Base-by-base conservation (phyloP, 768 basidiomycete genomes). In the Collybia mongolica region DNA sequence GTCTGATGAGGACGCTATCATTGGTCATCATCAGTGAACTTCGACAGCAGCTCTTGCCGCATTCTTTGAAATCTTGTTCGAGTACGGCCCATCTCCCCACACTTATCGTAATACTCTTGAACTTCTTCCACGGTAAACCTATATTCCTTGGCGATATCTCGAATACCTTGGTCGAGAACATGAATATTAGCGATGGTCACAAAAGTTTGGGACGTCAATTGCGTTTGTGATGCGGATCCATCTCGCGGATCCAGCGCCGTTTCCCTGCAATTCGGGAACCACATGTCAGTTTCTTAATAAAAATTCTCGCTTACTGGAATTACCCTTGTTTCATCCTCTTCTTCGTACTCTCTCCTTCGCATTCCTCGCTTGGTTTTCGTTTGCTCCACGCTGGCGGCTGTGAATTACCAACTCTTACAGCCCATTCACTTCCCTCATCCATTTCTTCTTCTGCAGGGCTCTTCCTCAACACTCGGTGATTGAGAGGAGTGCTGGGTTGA, bases 81-180 rank as follows among this genome's bases (percentile, higher is more conserved):
- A 8, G 90, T 90, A 42, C 76, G 75, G 29, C 73, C 77, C 77
- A 89, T 81, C 57, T 90, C 87, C 12, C 85, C 84, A 51, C 78
- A 85, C 53, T 75, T 80, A 59, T 89, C 84, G 53, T 90, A 90
- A 62, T 81, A 88, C 59, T 86, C 87, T 60, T 85, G 79, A 12
- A 92, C 88, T 65, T 92, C 90, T 54, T 84, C 83, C 1, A 81
- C 62, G 1, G 87, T 87, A 63, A 92, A 92, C 44, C 83, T 74
- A 58, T 73, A 86, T 32, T 88, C 81, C 29, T 65, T 71, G 6
- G 89, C 88, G 56, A 92, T 90, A 24, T 84, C 80, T 24, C 67
- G 65, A 35, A 92, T 76, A 9, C 71, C 76, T 58, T 81, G 80
- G 55, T 90, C 86, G 23, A 90, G 76, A 39, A 86, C 79, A 62